Base-by-base conservation (phyloP, 2,329 filamentous ascomycete genomes). In the Aureobasidium namibiae region DNA sequence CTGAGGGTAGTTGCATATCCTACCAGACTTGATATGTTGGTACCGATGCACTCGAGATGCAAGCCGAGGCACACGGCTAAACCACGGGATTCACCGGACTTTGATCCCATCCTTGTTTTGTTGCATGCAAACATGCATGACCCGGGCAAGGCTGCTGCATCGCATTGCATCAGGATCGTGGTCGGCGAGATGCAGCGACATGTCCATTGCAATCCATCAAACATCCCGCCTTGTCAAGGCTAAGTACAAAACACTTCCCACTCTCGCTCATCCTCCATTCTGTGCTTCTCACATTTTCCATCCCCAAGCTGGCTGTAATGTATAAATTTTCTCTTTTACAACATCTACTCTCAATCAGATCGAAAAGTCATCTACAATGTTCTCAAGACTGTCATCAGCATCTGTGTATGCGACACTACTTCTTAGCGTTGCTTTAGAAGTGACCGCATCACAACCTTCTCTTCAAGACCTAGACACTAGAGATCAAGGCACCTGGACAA, bases 1-100 rank as follows among this genome's bases (percentile, higher is more conserved):
- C 23, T 10, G 24, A 50, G 36, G 50, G 38, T 54, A 34, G 50
- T 31, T 31, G 36, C 26, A 41, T 54, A 13, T 44, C n/a, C 36
- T 44, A 34, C 38, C 24, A 23, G n/a, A 31, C n/a, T n/a, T 14
- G 14, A 45, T 36, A 36, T 18, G 29, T 33, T n/a, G 50, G 11
- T 42, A 54, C 48, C 10, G 11, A 31, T 41, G n/a, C n/a, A n/a
- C 36, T 31, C 36, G 6, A 34, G 13, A 18, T 23, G n/a, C 29
- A 11, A 42, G 38, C 52, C 52, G 52, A 56, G 52, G 52, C 41
- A 24, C 38, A 26, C 52, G 52, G 52, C 4, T 56, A 56, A 56
- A 45, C 29, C 26, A 24, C 52, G 52, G 52, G 2, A 13, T n/a
- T 1, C 2, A 33, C 38, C 50, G 26, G 38, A 54, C 50, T 36